These are phyloP conservation scores for Aspergillaceae sp. DNA, from an alignment of 2,329 filamentous ascomycete genomes.

Conservation along the genomic window DNA sequence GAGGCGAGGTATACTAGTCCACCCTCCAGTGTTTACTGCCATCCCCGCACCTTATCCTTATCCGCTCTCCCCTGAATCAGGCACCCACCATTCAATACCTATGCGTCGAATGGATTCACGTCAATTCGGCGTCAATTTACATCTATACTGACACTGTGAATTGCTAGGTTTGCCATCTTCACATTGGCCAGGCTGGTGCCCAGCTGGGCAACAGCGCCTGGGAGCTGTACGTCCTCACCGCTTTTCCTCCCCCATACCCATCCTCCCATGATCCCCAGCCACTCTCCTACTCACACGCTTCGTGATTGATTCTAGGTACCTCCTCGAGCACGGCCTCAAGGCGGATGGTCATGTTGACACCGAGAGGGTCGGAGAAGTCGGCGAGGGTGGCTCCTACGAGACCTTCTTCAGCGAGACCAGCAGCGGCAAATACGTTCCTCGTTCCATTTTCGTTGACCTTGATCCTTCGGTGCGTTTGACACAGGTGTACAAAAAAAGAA, in stretches of 20 bases:
- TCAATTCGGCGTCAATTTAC: neutral
- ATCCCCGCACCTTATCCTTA: conserved; percentile 8
- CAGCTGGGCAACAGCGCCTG: conserved; percentile 62
- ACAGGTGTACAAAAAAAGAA: no score
- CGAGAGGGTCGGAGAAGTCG: conserved; percentile 44
- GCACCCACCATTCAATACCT: neutral
- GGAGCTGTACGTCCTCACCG: conserved; percentile 52
- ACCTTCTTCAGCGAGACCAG: conserved; percentile 60
- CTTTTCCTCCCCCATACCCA: conserved; percentile 13
- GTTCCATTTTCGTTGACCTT: conserved; percentile 59
- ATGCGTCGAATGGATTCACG: neutral
- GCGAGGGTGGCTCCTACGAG: conserved; percentile 51
- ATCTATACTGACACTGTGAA: neutral
- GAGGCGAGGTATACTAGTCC: conserved; percentile 26
- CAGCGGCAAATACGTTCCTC: conserved; percentile 58
- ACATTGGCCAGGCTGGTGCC: conserved; percentile 60
- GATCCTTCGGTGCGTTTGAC: conserved; percentile 49
- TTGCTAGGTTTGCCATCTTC: conserved; percentile 54
- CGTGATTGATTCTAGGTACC: conserved; percentile 41
- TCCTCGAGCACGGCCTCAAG: conserved; percentile 57
- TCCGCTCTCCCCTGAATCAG: conserved; percentile 12
- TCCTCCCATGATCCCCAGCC: conserved; percentile 2
- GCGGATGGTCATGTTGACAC: conserved; percentile 52
- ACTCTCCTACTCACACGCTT: no score
- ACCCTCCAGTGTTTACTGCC: conserved; percentile 12